Conservation (phyloP, 1,139 yeast genomes). For the Arxiozyma heterogenica region DNA sequence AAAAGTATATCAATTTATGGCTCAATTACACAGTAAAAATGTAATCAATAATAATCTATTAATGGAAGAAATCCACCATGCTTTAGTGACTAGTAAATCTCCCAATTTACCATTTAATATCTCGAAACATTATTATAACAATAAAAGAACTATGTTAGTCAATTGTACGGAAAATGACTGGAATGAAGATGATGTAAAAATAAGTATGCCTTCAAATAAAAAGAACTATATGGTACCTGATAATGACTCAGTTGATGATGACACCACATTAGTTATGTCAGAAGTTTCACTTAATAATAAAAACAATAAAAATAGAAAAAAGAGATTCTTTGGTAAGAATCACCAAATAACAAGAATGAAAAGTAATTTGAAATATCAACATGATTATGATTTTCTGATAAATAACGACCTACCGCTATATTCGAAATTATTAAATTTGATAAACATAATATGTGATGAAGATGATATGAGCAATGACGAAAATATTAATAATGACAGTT, state of each 20-base stretch:
- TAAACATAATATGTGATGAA: slow-evolving; percentile 16
- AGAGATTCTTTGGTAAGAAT: not conserved
- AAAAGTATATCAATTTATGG: not conserved
- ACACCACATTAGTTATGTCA: not conserved
- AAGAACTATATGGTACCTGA: not conserved
- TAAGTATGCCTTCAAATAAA: not conserved
- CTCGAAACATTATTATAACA: slow-evolving; percentile 17
- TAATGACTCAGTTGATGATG: slow-evolving; percentile 1
- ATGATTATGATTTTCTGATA: slow-evolving; percentile 24
- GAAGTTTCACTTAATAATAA: not conserved
- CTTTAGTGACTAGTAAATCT: not conserved
- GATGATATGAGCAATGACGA: not conserved
- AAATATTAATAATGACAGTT: not conserved
- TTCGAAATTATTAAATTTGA: slow-evolving; percentile 18
- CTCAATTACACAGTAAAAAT: not conserved
- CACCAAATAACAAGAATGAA: not conserved
- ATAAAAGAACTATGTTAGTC: slow-evolving; percentile 20
- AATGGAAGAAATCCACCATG: not conserved
- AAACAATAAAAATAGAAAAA: not conserved
- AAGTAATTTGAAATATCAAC: slow-evolving; percentile 19
- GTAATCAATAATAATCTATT: not conserved
- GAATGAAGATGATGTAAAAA: not conserved
- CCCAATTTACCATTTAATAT: not conserved
- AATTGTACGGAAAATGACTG: not conserved
- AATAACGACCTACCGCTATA: slow-evolving; percentile 5